These are phyloP conservation scores for Tricholoma sp. DNA, from an alignment of 768 basidiomycete genomes.

Conservation along the genomic window DNA sequence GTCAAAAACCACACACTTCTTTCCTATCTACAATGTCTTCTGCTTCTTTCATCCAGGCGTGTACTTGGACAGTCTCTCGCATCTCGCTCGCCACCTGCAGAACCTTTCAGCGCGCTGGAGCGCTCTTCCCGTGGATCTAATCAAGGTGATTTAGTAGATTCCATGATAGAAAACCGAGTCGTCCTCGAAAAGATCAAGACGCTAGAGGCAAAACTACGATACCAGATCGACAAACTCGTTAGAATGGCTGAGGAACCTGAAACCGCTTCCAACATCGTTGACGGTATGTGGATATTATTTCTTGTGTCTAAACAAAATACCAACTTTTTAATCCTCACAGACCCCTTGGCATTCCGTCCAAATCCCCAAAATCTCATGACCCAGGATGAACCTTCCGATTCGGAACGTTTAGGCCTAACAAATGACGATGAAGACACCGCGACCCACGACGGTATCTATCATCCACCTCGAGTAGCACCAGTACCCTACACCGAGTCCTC, in stretches of 20 bases:
- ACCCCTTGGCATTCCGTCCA: constrained; percentile 88
- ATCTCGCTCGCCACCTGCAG: constrained; percentile 40
- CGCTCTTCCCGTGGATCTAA: constrained; percentile 51
- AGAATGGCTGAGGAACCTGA: constrained; percentile 63
- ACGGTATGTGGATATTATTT: constrained; percentile 44
- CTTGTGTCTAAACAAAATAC: neutral
- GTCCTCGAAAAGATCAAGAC: constrained; percentile 85
- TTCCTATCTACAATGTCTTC: constrained; percentile 80
- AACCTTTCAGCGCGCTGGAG: constrained; percentile 47
- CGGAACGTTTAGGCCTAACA: constrained; percentile 7
- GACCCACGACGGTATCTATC: constrained; percentile 54
- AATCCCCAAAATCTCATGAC: constrained; percentile 73
- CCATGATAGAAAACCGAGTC: constrained; percentile 73
- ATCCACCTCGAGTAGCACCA: constrained; percentile 84
- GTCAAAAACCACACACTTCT: constrained; percentile 82
- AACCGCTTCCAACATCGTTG: constrained; percentile 35
- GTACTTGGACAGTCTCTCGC: constrained; percentile 58
- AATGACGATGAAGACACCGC: neutral
- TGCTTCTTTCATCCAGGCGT: constrained; percentile 68
- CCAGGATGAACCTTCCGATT: constrained; percentile 14
- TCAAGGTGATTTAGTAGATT: constrained; percentile 75
- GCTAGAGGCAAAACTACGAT: constrained; percentile 83
- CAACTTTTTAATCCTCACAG: constrained; percentile 33
- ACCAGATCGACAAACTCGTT: constrained; percentile 95
- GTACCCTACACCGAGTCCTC: constrained; percentile 67